Percentiles rank a stretch among this genome's conserved stretches.
phyloP scores from a whole-genome alignment of 345 rosid genomes.

The Camelina laxa region DNA sequence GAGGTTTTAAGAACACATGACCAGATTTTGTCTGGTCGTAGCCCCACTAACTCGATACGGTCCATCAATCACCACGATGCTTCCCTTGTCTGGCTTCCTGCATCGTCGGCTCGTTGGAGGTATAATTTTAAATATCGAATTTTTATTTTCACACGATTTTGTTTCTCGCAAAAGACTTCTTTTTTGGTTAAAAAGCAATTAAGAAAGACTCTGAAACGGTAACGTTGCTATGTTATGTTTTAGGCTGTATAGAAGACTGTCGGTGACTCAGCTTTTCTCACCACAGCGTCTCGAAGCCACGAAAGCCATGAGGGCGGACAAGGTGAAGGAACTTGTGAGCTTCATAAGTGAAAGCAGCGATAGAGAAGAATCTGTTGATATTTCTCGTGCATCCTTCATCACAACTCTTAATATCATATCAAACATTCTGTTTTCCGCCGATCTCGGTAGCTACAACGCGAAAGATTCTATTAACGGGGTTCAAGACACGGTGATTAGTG shows the following conservation, averaged over 20 bases:
- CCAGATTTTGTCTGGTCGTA: conserved; percentile 27
- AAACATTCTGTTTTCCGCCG: conserved; percentile 49
- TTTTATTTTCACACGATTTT: background rate
- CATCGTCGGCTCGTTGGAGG: conserved; percentile 24
- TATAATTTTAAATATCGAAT: background rate
- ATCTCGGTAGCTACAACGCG: conserved; percentile 45
- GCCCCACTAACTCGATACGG: conserved; percentile 12
- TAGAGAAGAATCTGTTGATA: conserved; percentile 14
- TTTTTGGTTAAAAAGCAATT: background rate
- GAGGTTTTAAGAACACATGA: conserved; percentile 43
- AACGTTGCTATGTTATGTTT: background rate
- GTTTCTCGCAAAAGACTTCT: background rate
- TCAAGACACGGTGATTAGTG: conserved; percentile 39
- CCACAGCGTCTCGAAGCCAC: conserved; percentile 31
- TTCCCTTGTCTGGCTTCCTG: conserved; percentile 28
- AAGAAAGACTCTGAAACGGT: background rate
- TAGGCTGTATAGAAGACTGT: conserved; percentile 18
- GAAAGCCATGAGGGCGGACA: conserved; percentile 11
- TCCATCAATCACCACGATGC: conserved; percentile 28
- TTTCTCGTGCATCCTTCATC: conserved; percentile 49
- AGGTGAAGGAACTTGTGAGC: conserved; percentile 24
- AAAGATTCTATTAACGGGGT: conserved; percentile 28
- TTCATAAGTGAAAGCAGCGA: conserved; percentile 18
- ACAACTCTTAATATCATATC: conserved; percentile 52
- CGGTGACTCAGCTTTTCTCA: conserved; percentile 17